These are phyloP conservation scores for Vigna trinervia DNA, from an alignment of 306 rosid species.

Conservation along the genomic window DNA sequence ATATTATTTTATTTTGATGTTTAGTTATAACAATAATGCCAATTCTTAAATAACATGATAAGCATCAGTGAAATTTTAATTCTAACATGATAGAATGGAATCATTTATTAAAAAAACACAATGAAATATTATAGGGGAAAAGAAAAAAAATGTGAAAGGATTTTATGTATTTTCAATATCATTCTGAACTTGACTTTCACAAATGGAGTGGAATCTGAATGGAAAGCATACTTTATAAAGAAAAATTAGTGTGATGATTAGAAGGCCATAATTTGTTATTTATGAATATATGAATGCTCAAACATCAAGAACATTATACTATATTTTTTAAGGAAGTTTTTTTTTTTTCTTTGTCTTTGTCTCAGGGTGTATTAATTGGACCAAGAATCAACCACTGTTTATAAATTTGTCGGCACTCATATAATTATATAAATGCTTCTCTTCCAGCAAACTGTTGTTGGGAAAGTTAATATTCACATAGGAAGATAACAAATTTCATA, in stretches of 20 bases:
- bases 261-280: constrained; percentile 16
- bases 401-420: neutral
- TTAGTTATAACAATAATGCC: neutral
- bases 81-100: neutral
- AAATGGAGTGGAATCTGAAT: neutral
- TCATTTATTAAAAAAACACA: neutral
- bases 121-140: neutral
- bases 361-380: neutral
- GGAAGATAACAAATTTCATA: constrained; percentile 2
- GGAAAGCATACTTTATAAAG: neutral
- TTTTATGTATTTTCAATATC: neutral
- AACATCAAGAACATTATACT: neutral
- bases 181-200: neutral
- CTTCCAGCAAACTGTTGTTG: neutral
- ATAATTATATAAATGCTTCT: neutral
- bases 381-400: neutral
- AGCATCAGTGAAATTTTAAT: neutral
- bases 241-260: neutral
- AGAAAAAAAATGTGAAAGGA: neutral
- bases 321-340: neutral
- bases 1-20: neutral
- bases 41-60: neutral
- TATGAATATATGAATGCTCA: neutral
- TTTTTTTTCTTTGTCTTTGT: neutral
- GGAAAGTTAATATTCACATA: neutral